These are phyloP conservation scores for Mollisiaceae sp. DNA, from an alignment of 2,329 filamentous ascomycete genomes.

Conservation along the genomic window DNA sequence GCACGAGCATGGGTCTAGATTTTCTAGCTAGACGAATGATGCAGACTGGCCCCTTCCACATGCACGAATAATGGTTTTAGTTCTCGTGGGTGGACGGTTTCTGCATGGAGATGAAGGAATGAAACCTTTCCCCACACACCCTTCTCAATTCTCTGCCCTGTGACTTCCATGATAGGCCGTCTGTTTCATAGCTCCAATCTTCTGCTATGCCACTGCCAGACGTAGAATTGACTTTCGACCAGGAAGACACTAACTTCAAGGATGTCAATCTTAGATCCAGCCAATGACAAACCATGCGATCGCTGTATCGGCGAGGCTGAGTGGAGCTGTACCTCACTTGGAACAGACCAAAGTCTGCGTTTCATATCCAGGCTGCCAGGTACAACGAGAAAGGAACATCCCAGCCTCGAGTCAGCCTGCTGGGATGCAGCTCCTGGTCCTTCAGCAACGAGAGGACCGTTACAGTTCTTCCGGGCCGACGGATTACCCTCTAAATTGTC, in stretches of 20 bases:
- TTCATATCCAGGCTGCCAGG: neutral
- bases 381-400: neutral
- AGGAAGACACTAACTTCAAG: neutral
- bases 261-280: neutral
- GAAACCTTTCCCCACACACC: neutral
- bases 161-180: neutral
- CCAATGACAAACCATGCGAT: neutral
- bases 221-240: neutral
- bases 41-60: neutral
- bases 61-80: neutral
- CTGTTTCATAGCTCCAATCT: constrained; percentile 4
- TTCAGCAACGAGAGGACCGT: neutral
- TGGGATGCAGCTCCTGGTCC: neutral
- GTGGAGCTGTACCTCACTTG: neutral
- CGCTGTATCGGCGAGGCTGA: neutral
- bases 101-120: neutral
- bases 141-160: neutral
- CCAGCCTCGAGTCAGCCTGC: neutral
- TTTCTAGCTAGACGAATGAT: neutral
- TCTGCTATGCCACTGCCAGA: neutral
- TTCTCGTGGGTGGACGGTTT: neutral
- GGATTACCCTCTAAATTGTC: constrained; percentile 6
- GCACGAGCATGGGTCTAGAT: neutral
- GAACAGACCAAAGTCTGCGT: neutral
- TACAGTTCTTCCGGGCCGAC: constrained; percentile 1